Conservation (phyloP, 2,329 filamentous ascomycete genomes). For the Pseudogymnoascus sp. region DNA sequence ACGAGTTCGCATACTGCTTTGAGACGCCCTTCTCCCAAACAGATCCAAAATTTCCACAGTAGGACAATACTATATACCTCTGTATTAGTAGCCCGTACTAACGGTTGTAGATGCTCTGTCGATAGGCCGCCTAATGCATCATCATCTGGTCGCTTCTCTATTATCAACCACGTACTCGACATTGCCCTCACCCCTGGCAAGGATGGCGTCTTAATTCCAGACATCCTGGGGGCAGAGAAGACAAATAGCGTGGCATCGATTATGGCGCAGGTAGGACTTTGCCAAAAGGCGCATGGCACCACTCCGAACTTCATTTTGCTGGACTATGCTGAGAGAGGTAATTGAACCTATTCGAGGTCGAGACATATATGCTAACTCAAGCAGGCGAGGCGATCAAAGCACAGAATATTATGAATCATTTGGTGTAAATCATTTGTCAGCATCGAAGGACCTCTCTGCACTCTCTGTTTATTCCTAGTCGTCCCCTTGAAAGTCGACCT, state of each 20-base stretch:
- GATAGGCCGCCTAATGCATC: slow-evolving; percentile 48
- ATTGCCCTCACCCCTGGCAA: slow-evolving; percentile 28
- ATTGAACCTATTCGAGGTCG: not conserved
- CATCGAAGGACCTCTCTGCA: not conserved
- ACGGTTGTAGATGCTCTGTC: slow-evolving; percentile 49
- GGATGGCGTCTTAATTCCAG: slow-evolving; percentile 42
- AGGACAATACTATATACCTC: not conserved
- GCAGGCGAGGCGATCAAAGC: slow-evolving; percentile 25
- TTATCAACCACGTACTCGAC: slow-evolving; percentile 61
- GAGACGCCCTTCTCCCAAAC: slow-evolving; percentile 65
- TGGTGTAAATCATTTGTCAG: not conserved
- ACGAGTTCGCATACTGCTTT: slow-evolving; percentile 60
- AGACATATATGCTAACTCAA: not conserved
- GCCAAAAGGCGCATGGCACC: slow-evolving; percentile 37
- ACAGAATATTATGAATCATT: slow-evolving; percentile 23
- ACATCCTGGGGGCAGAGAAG: slow-evolving; percentile 36
- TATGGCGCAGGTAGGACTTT: slow-evolving; percentile 42
- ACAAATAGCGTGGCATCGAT: slow-evolving; percentile 45
- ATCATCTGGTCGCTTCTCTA: slow-evolving; percentile 42
- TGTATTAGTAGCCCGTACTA: not conserved
- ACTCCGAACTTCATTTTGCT: slow-evolving; percentile 49
- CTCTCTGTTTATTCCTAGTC: not conserved
- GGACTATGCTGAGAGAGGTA: slow-evolving; percentile 48
- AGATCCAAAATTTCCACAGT: slow-evolving; percentile 44
- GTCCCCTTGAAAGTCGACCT: not conserved